Conservation (phyloP, 768 basidiomycete genomes). For the Agaricus blazei region DNA sequence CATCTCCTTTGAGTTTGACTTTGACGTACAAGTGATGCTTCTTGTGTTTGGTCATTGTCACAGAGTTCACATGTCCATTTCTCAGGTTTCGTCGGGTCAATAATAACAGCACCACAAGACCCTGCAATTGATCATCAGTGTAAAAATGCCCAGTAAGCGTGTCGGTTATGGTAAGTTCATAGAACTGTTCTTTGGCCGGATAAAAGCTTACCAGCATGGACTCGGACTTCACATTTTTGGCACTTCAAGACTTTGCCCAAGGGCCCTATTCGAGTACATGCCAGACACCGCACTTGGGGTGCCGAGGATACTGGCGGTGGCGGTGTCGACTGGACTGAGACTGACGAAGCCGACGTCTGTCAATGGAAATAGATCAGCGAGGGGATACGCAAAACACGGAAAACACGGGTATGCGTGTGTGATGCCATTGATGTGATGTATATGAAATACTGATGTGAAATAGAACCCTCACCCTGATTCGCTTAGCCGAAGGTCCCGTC, state of each 20-base stretch:
- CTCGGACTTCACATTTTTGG: slow-evolving; percentile 69
- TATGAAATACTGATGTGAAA: background rate
- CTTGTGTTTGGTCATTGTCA: slow-evolving; percentile 73
- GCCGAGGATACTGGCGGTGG: slow-evolving; percentile 50
- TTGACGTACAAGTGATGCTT: slow-evolving; percentile 67
- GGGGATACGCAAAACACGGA: background rate
- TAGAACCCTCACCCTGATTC: slow-evolving; percentile 33
- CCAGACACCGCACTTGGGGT: slow-evolving; percentile 67
- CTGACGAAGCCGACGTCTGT: slow-evolving; percentile 42
- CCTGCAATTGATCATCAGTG: slow-evolving; percentile 29
- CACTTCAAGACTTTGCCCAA: slow-evolving; percentile 78
- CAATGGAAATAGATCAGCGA: background rate
- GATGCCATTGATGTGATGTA: background rate
- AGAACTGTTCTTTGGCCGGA: background rate
- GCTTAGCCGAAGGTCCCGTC: slow-evolving; percentile 38
- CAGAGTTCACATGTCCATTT: slow-evolving; percentile 88
- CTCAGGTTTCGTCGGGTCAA: slow-evolving; percentile 59
- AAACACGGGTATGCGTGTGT: background rate
- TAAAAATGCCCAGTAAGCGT: background rate
- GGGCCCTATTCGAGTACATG: slow-evolving; percentile 72
- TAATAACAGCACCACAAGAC: slow-evolving; percentile 57
- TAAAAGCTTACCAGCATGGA: slow-evolving; percentile 64
- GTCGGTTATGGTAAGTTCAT: slow-evolving; percentile 7
- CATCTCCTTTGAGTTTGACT: background rate
- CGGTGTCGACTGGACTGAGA: slow-evolving; percentile 46